These are phyloP conservation scores for Penicillium palitans DNA, from an alignment of 2,329 filamentous ascomycete genomes.

Conservation along the genomic window DNA sequence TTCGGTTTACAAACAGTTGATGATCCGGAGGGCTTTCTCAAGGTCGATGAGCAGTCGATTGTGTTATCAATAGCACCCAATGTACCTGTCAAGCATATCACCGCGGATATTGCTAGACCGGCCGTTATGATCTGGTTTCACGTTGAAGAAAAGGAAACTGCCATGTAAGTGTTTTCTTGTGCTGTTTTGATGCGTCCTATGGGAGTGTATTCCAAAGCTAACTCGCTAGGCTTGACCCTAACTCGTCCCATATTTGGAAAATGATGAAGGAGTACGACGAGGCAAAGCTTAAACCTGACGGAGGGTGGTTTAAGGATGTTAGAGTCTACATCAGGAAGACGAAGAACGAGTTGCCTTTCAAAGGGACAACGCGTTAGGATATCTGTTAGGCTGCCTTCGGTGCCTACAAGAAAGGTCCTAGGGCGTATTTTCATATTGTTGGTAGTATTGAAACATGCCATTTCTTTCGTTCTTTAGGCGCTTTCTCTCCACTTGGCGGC, in stretches of 20 bases:
- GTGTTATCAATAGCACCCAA: slow-evolving; percentile 39
- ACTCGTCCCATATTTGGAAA: slow-evolving; percentile 19
- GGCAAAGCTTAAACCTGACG: neutral
- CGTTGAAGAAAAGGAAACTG: slow-evolving; percentile 10
- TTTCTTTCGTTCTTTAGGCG: neutral
- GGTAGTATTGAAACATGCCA: neutral
- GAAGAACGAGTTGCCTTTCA: neutral
- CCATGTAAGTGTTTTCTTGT: neutral
- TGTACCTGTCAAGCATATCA: slow-evolving; percentile 40
- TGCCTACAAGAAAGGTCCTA: neutral
- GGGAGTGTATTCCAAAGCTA: neutral
- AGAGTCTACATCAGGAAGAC: neutral
- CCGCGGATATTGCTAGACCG: slow-evolving; percentile 43
- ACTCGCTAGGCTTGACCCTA: slow-evolving; percentile 24
- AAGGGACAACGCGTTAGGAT: neutral
- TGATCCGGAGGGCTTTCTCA: slow-evolving; percentile 39
- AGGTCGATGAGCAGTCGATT: slow-evolving; percentile 39
- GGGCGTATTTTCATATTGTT: neutral
- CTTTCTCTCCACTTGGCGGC: neutral
- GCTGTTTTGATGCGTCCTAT: too few relatives aligned
- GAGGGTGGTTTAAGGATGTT: too few relatives aligned
- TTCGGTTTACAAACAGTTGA: slow-evolving; percentile 27
- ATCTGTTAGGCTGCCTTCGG: neutral
- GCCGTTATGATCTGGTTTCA: slow-evolving; percentile 33
- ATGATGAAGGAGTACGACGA: slow-evolving; percentile 25